A percentile compares a stretch with the other conserved stretches of the same genome.
Conservation (phyloP, 371 early-diverging fungal genomes). For the Batkoa obscura region DNA sequence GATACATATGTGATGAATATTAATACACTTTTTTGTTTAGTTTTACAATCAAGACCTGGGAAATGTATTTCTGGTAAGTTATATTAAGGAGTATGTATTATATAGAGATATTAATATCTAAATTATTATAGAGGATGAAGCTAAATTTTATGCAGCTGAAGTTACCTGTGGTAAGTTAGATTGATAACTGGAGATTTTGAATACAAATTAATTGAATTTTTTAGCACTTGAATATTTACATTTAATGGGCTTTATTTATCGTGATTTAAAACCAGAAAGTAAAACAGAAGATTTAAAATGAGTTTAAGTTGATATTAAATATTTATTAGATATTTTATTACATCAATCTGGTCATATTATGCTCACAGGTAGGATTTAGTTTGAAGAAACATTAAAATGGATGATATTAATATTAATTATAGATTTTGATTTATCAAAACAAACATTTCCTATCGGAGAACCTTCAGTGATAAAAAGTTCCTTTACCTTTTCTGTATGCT, state of each 20-base stretch:
- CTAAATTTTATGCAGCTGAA: slow-evolving; percentile 95
- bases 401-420: not conserved
- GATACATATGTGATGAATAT: not conserved
- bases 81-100: not conserved
- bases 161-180: slow-evolving; percentile 34
- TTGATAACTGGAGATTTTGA: not conserved
- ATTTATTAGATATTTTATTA: slow-evolving; percentile 55
- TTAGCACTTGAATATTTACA: slow-evolving; percentile 89
- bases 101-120: not conserved
- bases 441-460: slow-evolving; percentile 47
- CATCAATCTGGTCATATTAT: slow-evolving; percentile 91
- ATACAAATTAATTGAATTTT: not conserved
- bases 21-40: not conserved
- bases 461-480: slow-evolving; percentile 52
- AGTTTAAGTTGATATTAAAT: not conserved
- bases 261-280: slow-evolving; percentile 99
- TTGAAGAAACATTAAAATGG: not conserved
- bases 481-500: slow-evolving; percentile 14
- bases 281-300: slow-evolving; percentile 12
- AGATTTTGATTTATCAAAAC: slow-evolving; percentile 91
- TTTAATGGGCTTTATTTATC: slow-evolving; percentile 87
- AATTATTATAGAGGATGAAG: slow-evolving; percentile 46
- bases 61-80: slow-evolving; percentile 7
- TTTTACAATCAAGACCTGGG: slow-evolving; percentile 7
- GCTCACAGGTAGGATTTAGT: slow-evolving; percentile 33